These are phyloP conservation scores for Gaeumannomyces tritici DNA, from an alignment of 2,329 filamentous ascomycete genomes.

Conservation along the genomic window DNA sequence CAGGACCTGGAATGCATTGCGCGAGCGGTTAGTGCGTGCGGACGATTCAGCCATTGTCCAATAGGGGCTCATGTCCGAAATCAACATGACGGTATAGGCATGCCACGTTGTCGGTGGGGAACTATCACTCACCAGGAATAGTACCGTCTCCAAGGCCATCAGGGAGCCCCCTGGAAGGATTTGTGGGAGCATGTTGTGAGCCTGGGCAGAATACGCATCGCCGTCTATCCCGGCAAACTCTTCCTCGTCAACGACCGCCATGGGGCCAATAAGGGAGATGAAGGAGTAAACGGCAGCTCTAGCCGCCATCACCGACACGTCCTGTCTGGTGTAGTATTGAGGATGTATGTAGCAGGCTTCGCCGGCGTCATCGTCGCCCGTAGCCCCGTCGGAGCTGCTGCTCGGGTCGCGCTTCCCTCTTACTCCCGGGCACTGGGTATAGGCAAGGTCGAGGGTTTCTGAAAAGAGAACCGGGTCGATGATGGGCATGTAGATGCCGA, in stretches of 20 bases:
- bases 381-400: neutral
- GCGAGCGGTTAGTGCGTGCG: neutral
- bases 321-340: neutral
- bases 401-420: slow-evolving; percentile 7
- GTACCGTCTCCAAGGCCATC: slow-evolving; percentile 31
- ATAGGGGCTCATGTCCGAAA: no score
- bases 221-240: slow-evolving; percentile 21
- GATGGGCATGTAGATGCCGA: slow-evolving; percentile 28
- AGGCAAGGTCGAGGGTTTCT: slow-evolving; percentile 33
- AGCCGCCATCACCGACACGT: neutral
- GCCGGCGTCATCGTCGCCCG: neutral
- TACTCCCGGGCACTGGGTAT: slow-evolving; percentile 13
- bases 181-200: slow-evolving; percentile 30
- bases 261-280: slow-evolving; percentile 24
- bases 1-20: slow-evolving; percentile 20
- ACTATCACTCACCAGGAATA: slow-evolving; percentile 34
- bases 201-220: slow-evolving; percentile 28
- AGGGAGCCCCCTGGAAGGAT: slow-evolving; percentile 32
- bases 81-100: no score
- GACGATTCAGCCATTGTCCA: neutral
- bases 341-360: neutral
- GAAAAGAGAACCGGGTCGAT: slow-evolving; percentile 36
- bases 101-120: neutral
- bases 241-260: slow-evolving; percentile 8
- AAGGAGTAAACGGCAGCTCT: slow-evolving; percentile 21